Evolutionary conservation across 441 rosid species (phyloP), one percentile per base, ranked within the genome.

Genomic region (Viola pubescens): DNA sequence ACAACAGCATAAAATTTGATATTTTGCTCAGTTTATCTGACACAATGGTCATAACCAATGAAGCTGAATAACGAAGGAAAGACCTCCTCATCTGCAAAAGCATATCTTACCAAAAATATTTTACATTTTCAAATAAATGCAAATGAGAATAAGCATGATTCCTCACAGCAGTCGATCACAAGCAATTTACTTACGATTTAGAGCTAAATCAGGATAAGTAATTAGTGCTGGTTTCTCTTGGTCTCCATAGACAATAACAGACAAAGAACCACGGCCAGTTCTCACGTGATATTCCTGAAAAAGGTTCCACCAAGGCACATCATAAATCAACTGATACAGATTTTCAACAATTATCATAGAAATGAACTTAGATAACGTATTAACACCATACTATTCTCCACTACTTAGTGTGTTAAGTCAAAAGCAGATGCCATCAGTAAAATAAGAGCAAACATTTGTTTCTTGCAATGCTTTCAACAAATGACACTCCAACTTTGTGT

Each of bases 161-260:
- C 34, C 34, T 26, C 34, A 26, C 34, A 26, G 34, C 34, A 26
- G 34, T 26, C 34, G 14, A 6, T 51, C 38, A 4, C 14, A 52
- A 53, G 54, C 48, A 51, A 10, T 37, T 34, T 14, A 67, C 90
- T 81, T 79, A 90, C 97, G 70, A 62, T 87, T 82, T 56, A 87
- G 71, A 68, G 89, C 97, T 55, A 90, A 67, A 81, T 90, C 95
- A 9, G 97, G 97, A 77, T 85, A 90, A n/a, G 97, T 90, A 56
- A 90, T 71, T 58, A 90, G 74, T 63, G 94, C 97, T 46, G 94
- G 97, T 75, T 87, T 90, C 65, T 85, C 97, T 48, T 71, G 87
- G 71, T 90, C 89, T 59, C 97, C 97, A 65, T 74, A 85, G 61
- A 90, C 91, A 37, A 84, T 70, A 71, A 90, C 97, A 52, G 87